Percentiles rank a stretch among this genome's conserved stretches.
These are phyloP conservation scores for Hymenoscyphus repandus DNA, from an alignment of 2,329 filamentous ascomycete species.

Conservation along the genomic window DNA sequence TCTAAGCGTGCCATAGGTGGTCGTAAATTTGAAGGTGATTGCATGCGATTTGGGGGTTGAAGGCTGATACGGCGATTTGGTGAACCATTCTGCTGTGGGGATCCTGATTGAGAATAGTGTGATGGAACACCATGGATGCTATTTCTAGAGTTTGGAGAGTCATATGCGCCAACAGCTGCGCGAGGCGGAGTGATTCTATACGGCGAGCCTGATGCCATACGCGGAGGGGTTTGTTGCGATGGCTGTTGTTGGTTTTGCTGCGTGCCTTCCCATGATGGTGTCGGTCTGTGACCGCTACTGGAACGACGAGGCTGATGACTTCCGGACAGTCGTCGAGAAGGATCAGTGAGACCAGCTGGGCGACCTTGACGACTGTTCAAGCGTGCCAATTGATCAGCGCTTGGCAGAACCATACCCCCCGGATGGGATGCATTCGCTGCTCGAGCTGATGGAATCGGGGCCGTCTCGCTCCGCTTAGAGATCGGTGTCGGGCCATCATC, in stretches of 20 bases:
- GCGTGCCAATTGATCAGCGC: conserved; percentile 27
- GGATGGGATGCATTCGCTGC: not conserved
- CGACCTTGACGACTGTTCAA: conserved; percentile 29
- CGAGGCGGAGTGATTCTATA: conserved; percentile 12
- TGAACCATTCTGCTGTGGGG: conserved; percentile 11
- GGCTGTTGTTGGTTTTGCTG: not conserved
- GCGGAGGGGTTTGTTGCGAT: not conserved
- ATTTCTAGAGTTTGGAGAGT: conserved; percentile 5
- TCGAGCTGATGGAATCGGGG: conserved; percentile 11
- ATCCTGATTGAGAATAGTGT: conserved; percentile 8
- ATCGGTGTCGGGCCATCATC: conserved; percentile 14
- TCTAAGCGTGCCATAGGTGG: conserved; percentile 51
- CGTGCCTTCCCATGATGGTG: conserved; percentile 6
- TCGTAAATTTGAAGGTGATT: conserved; percentile 38
- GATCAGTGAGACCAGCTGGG: conserved; percentile 24
- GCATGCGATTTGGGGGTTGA: conserved; percentile 30
- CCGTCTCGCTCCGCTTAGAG: conserved; percentile 20
- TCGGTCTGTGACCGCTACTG: conserved; percentile 9
- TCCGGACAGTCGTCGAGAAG: conserved; percentile 23
- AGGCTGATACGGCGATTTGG: conserved; percentile 16
- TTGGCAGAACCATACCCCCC: conserved; percentile 18
- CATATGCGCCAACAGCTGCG: conserved; percentile 11
- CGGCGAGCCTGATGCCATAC: not conserved
- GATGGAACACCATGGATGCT: conserved; percentile 5
- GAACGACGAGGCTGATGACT: conserved; percentile 6